Percentiles rank a stretch among this genome's conserved stretches.
These are phyloP conservation scores for Phialocephala subalpina DNA, from an alignment of 2,329 filamentous ascomycete genomes.

Conservation along the genomic window DNA sequence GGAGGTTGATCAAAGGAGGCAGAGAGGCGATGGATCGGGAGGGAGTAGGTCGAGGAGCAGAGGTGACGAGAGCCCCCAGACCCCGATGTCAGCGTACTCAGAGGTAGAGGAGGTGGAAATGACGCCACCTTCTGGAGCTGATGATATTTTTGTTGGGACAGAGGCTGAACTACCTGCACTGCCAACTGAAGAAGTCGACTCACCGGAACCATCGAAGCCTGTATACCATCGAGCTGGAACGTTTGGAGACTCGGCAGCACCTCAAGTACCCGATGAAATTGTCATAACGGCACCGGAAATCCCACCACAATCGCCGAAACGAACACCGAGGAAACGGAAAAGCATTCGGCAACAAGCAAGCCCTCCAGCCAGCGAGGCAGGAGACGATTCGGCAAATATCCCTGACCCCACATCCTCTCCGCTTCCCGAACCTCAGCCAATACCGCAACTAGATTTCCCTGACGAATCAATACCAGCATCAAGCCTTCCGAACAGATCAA, in stretches of 20 bases:
- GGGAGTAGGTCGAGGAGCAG: slow-evolving; percentile 25
- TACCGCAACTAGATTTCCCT: neutral
- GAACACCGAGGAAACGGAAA: slow-evolving; percentile 20
- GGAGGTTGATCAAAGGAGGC: slow-evolving; percentile 27
- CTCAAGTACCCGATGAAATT: neutral
- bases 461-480: neutral
- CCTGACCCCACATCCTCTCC: neutral
- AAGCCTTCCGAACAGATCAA: neutral
- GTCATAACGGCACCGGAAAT: slow-evolving; percentile 1
- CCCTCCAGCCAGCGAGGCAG: slow-evolving; percentile 6
- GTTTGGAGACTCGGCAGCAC: neutral
- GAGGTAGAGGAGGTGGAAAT: slow-evolving; percentile 26
- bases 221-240: neutral
- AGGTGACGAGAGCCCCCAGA: slow-evolving; percentile 33
- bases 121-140: slow-evolving; percentile 25
- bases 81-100: slow-evolving; percentile 36
- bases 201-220: slow-evolving; percentile 6
- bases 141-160: slow-evolving; percentile 9
- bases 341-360: neutral
- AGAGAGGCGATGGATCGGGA: slow-evolving; percentile 28
- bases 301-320: neutral
- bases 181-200: slow-evolving; percentile 6
- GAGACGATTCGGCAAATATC: neutral
- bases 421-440: neutral
- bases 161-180: slow-evolving; percentile 3